Conservation (phyloP, 2,329 filamentous ascomycete genomes). For the Bipolaris bicolor region DNA sequence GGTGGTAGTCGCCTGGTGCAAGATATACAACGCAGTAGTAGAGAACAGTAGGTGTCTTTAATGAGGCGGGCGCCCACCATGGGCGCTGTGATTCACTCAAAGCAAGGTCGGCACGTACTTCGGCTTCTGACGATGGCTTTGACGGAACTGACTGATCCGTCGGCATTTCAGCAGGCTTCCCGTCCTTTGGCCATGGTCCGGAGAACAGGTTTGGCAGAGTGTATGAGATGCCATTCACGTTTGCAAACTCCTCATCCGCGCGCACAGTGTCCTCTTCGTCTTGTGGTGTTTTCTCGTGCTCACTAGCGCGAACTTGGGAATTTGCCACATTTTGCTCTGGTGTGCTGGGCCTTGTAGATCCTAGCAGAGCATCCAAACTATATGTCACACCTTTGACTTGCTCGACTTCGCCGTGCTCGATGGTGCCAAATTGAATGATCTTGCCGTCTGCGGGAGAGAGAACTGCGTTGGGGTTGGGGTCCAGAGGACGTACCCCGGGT, state of each 20-base stretch:
- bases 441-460: conserved; percentile 90
- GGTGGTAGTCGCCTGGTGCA: conserved; percentile 96
- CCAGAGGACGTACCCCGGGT: conserved; percentile 82
- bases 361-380: conserved; percentile 88
- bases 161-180: conserved; percentile 58
- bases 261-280: conserved; percentile 70
- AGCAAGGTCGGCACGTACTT: conserved; percentile 84
- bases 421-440: conserved; percentile 88
- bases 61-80: conserved; percentile 55
- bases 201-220: conserved; percentile 87
- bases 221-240: conserved; percentile 93
- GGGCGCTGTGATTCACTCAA: conserved; percentile 65
- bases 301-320: conserved; percentile 29
- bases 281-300: conserved; percentile 36
- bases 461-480: conserved; percentile 78
- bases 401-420: conserved; percentile 92
- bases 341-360: conserved; percentile 52
- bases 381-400: conserved; percentile 99
- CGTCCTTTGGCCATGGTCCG: conserved; percentile 60
- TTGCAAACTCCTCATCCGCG: conserved; percentile 89
- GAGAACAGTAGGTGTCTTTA: conserved; percentile 65
- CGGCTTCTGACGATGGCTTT: conserved; percentile 74
- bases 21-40: conserved; percentile 97
- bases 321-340: conserved; percentile 52
- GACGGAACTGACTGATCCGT: conserved; percentile 76